A percentile compares a stretch with the other conserved stretches of the same genome.
Evolutionary conservation across 202 grass and related monocot genomes (phyloP).

Genomic region (Brachypodium distachyon): DNA sequence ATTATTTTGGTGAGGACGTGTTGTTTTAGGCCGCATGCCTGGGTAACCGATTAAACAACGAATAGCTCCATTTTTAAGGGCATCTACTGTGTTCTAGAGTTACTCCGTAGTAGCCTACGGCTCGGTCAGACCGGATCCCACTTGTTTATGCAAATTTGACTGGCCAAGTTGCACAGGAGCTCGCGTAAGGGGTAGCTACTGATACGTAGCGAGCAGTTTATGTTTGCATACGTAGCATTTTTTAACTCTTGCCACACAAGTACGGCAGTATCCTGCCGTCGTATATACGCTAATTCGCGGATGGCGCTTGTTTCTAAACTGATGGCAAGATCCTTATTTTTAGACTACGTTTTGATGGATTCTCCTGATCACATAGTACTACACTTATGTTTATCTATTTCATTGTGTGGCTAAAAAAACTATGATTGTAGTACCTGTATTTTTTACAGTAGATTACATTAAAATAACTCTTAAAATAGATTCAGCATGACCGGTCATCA

Average conservation of each 20-base stretch:
- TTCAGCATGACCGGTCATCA: no score
- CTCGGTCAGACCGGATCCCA: background rate
- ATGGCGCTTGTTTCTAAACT: no score
- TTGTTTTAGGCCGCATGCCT: slow-evolving; percentile 5
- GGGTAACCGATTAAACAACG: background rate
- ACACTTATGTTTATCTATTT: no score
- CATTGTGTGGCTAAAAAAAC: no score
- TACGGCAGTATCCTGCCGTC: no score
- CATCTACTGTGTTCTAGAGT: background rate
- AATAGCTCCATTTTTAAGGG: background rate
- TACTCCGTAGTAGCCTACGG: background rate
- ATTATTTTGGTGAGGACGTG: background rate
- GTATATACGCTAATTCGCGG: no score
- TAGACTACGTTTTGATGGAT: no score
- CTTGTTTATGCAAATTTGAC: background rate
- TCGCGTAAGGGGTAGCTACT: background rate
- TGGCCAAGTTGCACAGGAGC: background rate
- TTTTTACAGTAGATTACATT: no score
- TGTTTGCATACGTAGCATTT: background rate
- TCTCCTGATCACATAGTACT: no score
- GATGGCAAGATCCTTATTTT: no score
- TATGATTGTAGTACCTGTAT: no score
- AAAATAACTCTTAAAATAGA: no score
- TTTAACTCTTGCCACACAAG: background rate
- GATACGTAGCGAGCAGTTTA: background rate